Evolutionary conservation across 371 early-diverging fungal species (phyloP), one percentile per base, ranked within the genome.

Genomic region (Syncephalastrum racemosum): DNA sequence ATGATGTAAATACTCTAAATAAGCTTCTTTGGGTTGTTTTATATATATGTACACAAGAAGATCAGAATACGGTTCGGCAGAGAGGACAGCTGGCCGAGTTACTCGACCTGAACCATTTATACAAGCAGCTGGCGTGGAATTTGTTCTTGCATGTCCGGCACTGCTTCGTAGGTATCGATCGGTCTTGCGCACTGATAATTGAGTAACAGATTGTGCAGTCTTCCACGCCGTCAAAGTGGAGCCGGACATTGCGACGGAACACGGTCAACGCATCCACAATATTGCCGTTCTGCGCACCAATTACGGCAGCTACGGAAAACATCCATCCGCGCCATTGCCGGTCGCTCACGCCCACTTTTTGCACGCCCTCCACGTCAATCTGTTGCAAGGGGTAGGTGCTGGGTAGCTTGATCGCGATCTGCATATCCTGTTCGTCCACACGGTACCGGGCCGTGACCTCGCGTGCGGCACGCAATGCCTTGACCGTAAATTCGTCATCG

Each of bases 161-260:
- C 45, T 87, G 84, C 71, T 93, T 93, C 54, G 73, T 88, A 23
- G 98, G 98, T 64, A 97, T 75, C n/a, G 91, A 83, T 52, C 90
- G 82, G 73, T 95, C 96, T 59, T 89, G 79, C 4, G 88, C 82
- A 50, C 95, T 90, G 46, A 98, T 89, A 45, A 96, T 88, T 13
- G 94, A 94, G 67, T 97, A 98, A 71, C 98, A 98, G 60, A 97
- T 96, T 1, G 94, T 87, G 68, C 97, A 97, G 64, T 96, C 96
- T 61, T 92, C 96, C 16, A 94, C 88, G 6, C 96, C 98, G 27
- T 88, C 89, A 67, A 96, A 95, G 66, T 95, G 97, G 49, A 92
- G 69, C n/a, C 81, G 78, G 20, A 93, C 83, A 61, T 96, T 96
- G 52, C 87, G 86, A 48, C 89, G 80, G 60, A 92, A 90, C 62